phyloP scores from a whole-genome alignment of 805 yeast species.

The Candida incommunis region DNA sequence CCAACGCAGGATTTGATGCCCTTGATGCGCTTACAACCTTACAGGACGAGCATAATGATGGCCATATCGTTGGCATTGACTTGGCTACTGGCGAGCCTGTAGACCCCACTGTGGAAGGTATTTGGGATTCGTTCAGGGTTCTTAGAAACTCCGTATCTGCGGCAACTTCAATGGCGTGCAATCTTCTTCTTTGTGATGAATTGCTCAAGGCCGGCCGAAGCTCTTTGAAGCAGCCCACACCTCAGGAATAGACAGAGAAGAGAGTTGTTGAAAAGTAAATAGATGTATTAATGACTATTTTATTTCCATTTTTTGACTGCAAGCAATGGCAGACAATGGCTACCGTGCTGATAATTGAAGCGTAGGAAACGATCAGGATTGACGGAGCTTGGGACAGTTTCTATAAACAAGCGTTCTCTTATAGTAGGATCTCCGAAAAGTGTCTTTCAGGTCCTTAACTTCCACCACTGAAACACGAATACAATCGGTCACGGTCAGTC shows the following conservation, averaged over 20 bases:
- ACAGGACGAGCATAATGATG: conserved; percentile 64
- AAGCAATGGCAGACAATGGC: neutral
- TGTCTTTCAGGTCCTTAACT: too few relatives aligned
- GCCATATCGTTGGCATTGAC: conserved; percentile 80
- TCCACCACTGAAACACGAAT: too few relatives aligned
- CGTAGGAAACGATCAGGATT: neutral
- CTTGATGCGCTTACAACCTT: conserved; percentile 79
- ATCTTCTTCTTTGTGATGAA: conserved; percentile 88
- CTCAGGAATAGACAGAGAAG: neutral
- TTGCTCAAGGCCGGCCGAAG: conserved; percentile 93
- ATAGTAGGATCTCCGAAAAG: too few relatives aligned
- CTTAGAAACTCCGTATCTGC: conserved; percentile 83
- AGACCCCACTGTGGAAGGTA: conserved; percentile 88
- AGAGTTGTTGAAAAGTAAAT: neutral
- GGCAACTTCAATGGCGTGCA: conserved; percentile 90
- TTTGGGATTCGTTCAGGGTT: conserved; percentile 94
- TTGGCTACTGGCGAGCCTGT: conserved; percentile 85
- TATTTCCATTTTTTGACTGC: too few relatives aligned
- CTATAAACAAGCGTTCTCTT: too few relatives aligned
- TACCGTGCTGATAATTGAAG: neutral
- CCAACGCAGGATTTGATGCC: conserved; percentile 88
- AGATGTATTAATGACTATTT: neutral
- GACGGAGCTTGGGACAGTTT: too few relatives aligned
- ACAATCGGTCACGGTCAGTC: too few relatives aligned
- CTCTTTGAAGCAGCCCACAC: conserved; percentile 46